Base-by-base conservation (phyloP, 345 rosid species). In the Geranium brycei region DNA sequence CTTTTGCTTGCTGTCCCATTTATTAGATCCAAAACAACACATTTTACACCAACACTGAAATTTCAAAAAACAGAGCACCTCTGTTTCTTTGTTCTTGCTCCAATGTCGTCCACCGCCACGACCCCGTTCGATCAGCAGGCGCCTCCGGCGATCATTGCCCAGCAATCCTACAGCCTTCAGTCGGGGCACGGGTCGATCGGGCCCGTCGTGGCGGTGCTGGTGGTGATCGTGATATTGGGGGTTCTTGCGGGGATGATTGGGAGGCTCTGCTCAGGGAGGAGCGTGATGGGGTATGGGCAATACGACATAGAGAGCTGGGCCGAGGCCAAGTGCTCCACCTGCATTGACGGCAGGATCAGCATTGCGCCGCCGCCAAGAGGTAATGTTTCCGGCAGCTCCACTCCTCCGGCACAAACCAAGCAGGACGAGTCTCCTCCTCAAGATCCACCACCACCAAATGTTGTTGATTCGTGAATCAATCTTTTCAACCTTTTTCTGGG, bases 221-320 rank as follows among this genome's bases (percentile, higher is more conserved):
- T 79, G 19, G 76, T 79, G 15, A 74, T 82, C 58, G 47, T 66
- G 57, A 14, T 82, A 61, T 62, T 84, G 12, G 72, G 86, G 60
- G 56, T 79, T 4, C 13, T 76, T 0, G 84, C 86, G 0, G 73
- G 67, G 65, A 71, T 87, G 80, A 68, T 87, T 40, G 87, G 89
- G 61, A 81, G 87, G 69, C 74, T 84, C 56, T 87, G 89, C 73
- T 76, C 89, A 0, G 89, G 89, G 4, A 78, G 73, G 78, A 76
- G 72, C 60, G 75, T 84, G 62, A 57, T 84, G 65, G 84, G 92
- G 0, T 75, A 74, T 11, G 89, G 85, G 16, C 76, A 76, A 30
- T 80, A 74, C 51, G 83, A 86, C 63, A 56, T 86, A 7, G 92
- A 84, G 72, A 76, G 81, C 56, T 84, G 92, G 87, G 78, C 79